Percentiles rank a stretch among this genome's conserved stretches.
phyloP scores from a whole-genome alignment of 2,329 filamentous ascomycete genomes.

The Rhynchosporium secalis region DNA sequence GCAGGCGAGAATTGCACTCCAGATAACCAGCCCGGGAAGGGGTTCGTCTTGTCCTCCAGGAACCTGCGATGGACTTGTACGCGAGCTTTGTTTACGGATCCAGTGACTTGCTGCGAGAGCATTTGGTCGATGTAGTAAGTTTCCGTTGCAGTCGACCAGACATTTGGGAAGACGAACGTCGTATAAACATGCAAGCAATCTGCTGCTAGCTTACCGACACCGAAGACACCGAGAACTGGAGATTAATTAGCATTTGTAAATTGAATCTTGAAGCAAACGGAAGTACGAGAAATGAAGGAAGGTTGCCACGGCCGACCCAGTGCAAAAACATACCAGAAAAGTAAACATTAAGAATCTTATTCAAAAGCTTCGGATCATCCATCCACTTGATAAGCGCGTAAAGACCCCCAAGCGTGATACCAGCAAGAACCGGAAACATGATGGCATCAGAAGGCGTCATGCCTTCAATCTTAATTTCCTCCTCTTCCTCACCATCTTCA shows the following conservation, averaged over 20 bases:
- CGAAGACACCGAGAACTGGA: conserved; percentile 68
- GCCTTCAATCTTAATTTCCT: conserved; percentile 64
- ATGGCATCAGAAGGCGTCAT: conserved; percentile 78
- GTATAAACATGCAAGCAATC: conserved; percentile 66
- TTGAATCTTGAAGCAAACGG: conserved; percentile 1
- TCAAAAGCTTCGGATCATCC: conserved; percentile 76
- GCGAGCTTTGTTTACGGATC: conserved; percentile 19
- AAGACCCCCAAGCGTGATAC: conserved; percentile 67
- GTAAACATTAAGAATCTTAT: conserved; percentile 80
- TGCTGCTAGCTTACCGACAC: conserved; percentile 70
- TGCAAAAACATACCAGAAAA: conserved; percentile 54
- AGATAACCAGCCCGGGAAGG: conserved; percentile 45
- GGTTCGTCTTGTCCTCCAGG: conserved; percentile 40
- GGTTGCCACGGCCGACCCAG: not conserved
- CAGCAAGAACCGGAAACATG: conserved; percentile 79
- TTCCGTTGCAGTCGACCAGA: conserved; percentile 56
- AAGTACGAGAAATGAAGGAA: not conserved
- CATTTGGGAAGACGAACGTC: conserved; percentile 71
- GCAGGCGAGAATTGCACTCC: conserved; percentile 35
- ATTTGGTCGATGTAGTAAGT: conserved; percentile 50
- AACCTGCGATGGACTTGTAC: conserved; percentile 24
- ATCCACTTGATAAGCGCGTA: conserved; percentile 92
- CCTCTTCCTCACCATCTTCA: conserved; percentile 50
- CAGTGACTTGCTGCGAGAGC: conserved; percentile 35
- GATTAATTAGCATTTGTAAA: not conserved